A percentile compares a stretch with the other conserved stretches of the same genome.
phyloP scores from a whole-genome alignment of 148 eudicot species.

The Cornus controversa region DNA sequence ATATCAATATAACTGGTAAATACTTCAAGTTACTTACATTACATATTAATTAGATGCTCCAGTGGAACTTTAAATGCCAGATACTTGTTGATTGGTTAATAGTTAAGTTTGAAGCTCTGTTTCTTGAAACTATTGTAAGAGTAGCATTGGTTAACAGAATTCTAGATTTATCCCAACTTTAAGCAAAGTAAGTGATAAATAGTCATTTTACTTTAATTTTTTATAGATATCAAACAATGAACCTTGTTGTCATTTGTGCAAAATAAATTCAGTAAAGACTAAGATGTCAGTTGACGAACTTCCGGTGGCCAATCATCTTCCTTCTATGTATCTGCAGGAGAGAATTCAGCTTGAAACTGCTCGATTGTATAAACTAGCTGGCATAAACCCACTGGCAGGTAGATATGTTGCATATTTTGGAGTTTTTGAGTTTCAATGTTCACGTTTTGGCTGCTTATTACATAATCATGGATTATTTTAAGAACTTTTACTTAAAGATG shows the following conservation, averaged over 20 bases:
- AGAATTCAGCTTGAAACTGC: conserved; percentile 89
- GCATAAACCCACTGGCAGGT: conserved; percentile 96
- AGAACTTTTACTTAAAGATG: background rate
- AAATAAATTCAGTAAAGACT: background rate
- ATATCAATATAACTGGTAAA: background rate
- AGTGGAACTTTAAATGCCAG: background rate
- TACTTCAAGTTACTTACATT: background rate
- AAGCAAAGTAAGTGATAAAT: background rate
- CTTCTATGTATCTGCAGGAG: conserved; percentile 57
- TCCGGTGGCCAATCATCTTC: background rate
- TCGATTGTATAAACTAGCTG: conserved; percentile 84
- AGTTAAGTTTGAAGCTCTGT: background rate
- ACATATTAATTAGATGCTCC: background rate
- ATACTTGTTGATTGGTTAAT: background rate
- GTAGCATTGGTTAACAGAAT: background rate
- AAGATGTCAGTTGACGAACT: background rate
- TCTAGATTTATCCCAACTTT: background rate
- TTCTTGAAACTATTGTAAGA: background rate
- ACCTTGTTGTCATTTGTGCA: background rate
- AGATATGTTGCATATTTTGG: conserved; percentile 3
- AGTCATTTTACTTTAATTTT: background rate
- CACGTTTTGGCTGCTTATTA: background rate
- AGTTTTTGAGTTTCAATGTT: background rate
- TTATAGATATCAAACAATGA: background rate
- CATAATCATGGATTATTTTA: too few relatives aligned